phyloP scores from a whole-genome alignment of 306 rosid species.

The Citrullus amarus region DNA sequence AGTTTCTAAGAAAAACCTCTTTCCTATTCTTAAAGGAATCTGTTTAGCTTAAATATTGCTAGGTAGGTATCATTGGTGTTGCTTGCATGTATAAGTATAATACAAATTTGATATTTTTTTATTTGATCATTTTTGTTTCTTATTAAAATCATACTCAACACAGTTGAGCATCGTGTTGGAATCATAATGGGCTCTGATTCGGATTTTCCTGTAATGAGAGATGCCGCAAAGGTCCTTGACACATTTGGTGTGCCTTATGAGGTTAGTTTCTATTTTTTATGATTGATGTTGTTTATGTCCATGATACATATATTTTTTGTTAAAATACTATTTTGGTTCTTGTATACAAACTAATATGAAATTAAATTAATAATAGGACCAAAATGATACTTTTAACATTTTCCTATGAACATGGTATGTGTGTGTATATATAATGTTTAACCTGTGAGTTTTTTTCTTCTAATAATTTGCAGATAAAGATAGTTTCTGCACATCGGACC shows the following conservation, averaged over 20 bases:
- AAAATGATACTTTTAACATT: too few relatives aligned
- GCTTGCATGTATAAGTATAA: not conserved
- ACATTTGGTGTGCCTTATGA: slow-evolving; percentile 64
- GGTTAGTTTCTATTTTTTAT: slow-evolving; percentile 20
- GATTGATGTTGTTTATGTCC: not conserved
- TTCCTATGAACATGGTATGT: not conserved
- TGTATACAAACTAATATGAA: too few relatives aligned
- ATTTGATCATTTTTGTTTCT: not conserved
- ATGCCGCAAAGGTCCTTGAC: slow-evolving; percentile 63
- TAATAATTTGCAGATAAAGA: slow-evolving; percentile 44
- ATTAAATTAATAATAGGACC: not conserved
- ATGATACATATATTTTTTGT: not conserved
- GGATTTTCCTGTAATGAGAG: slow-evolving; percentile 89
- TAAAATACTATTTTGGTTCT: too few relatives aligned
- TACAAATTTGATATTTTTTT: not conserved
- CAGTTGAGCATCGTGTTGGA: slow-evolving; percentile 64
- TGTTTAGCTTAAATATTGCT: not conserved
- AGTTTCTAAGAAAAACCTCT: not conserved
- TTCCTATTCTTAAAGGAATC: not conserved
- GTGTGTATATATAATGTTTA: not conserved
- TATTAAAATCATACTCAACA: slow-evolving; percentile 5
- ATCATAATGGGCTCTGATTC: slow-evolving; percentile 95
- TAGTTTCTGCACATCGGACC: slow-evolving; percentile 89
- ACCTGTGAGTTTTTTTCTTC: not conserved
- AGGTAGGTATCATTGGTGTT: not conserved